phyloP scores from a whole-genome alignment of 192 early-diverging fungal species.

The Funneliformis geosporum region DNA sequence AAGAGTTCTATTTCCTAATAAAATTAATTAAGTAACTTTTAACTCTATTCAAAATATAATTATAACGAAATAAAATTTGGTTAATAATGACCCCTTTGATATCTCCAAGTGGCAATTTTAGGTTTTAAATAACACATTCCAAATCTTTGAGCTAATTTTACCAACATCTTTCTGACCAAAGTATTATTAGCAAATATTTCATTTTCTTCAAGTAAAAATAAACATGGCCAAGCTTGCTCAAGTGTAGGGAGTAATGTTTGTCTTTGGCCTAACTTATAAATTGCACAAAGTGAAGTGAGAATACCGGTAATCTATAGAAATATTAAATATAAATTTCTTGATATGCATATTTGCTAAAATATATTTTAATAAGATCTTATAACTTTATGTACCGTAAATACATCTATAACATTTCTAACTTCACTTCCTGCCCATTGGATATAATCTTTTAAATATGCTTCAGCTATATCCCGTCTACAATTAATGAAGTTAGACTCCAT shows the following conservation, averaged over 20 bases:
- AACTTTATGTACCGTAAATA: slow-evolving; percentile 57
- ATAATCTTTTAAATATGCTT: slow-evolving; percentile 61
- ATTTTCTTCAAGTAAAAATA: slow-evolving; percentile 47
- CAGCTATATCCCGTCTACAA: slow-evolving; percentile 65
- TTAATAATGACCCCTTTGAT: slow-evolving; percentile 57
- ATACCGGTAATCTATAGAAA: slow-evolving; percentile 56
- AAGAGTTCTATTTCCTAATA: slow-evolving; percentile 54
- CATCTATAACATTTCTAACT: slow-evolving; percentile 38
- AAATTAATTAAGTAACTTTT: background rate
- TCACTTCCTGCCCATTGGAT: slow-evolving; percentile 67
- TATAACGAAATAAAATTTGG: background rate
- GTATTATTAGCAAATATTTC: slow-evolving; percentile 66
- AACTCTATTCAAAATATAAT: background rate
- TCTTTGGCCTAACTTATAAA: slow-evolving; percentile 72
- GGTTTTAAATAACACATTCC: slow-evolving; percentile 80
- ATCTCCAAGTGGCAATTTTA: slow-evolving; percentile 66
- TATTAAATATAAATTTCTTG: background rate
- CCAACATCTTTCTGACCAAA: slow-evolving; percentile 74
- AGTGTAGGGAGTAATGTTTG: slow-evolving; percentile 60
- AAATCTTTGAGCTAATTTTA: slow-evolving; percentile 83
- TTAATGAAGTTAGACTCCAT: background rate
- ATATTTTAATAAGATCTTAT: background rate
- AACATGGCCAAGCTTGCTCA: slow-evolving; percentile 42
- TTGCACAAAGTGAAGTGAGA: slow-evolving; percentile 61
- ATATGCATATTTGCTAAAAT: background rate